Evolutionary conservation across 345 rosid genomes (phyloP).

Genomic region (Linum usitatissimum): DNA sequence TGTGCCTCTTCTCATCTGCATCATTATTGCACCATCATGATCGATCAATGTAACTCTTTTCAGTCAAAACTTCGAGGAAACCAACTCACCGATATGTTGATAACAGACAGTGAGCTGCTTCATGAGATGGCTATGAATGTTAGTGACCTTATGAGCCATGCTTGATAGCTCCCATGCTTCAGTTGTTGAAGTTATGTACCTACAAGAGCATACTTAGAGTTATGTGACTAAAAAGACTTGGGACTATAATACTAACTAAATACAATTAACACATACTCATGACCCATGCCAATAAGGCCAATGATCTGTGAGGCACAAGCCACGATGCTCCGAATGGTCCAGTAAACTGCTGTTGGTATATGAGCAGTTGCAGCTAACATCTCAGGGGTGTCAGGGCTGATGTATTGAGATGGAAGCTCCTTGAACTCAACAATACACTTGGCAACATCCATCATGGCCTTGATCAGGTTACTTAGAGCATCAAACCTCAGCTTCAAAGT

Average conservation of each 20-base stretch:
- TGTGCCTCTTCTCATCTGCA: slow-evolving; percentile 33
- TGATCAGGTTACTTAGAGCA: slow-evolving; percentile 32
- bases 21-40: neutral
- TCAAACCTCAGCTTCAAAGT: slow-evolving; percentile 20
- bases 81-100: slow-evolving; percentile 28
- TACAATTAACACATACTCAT: slow-evolving; percentile 26
- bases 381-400: slow-evolving; percentile 24
- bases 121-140: slow-evolving; percentile 34
- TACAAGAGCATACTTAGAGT: slow-evolving; percentile 3
- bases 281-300: slow-evolving; percentile 30
- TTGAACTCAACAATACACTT: slow-evolving; percentile 38
- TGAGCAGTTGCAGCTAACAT: slow-evolving; percentile 28
- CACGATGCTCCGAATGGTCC: slow-evolving; percentile 43
- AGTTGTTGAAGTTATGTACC: slow-evolving; percentile 26
- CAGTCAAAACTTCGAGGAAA: neutral
- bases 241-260: neutral
- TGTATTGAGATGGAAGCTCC: slow-evolving; percentile 38
- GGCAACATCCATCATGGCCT: slow-evolving; percentile 41
- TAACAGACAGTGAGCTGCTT: slow-evolving; percentile 28
- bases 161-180: slow-evolving; percentile 45
- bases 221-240: neutral
- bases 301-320: slow-evolving; percentile 34
- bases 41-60: neutral
- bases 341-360: slow-evolving; percentile 41
- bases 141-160: slow-evolving; percentile 33